Evolutionary conservation across 2,329 filamentous ascomycete species (phyloP), one percentile per base, ranked within the genome.

Genomic region (Ceratocystis ficicola): DNA sequence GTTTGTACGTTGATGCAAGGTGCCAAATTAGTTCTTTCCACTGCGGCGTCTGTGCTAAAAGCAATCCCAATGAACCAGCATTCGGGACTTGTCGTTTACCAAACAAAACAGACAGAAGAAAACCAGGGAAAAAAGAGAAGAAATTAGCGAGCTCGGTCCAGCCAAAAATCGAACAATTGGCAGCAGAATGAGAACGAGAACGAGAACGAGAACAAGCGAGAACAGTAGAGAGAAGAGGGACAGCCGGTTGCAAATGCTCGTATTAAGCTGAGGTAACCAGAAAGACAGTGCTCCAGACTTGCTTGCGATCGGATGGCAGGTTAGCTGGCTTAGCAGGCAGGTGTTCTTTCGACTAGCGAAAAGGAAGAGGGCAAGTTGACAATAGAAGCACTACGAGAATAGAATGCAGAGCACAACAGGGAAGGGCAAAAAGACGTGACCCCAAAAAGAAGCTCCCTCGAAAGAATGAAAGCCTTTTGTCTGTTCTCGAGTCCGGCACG

Each of bases 11-110:
- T n/a, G 52, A n/a, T 32, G 52, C 28, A 44, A 41, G n/a, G 30
- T 62, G 44, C 44, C 60, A 62, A 62, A 62, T 59, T 59, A 59
- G 52, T 32, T n/a, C 41, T 36, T 44, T 64, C 20, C 57, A 17
- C 22, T 28, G 50, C 50, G 44, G 44, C 44, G 44, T 62, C 55
- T 57, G 52, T 59, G 52, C 55, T 48, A 57, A 61, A 65, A 61
- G 50, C 57, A 57, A 12, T 41, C 36, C 36, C 36, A 65, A 46
- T 17, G n/a, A 30, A 28, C 44, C 12, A 20, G 25, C 8, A 17
- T 36, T 59, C 28, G 52, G 52, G 52, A 59, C 52, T 59, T 59
- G 52, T 59, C 32, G 52, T 59, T 59, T 59, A 41, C 28, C 52
- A 59, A 59, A 20, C 52, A 59, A 59, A 30, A 2, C 12, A 41